Conservation (phyloP, 495 filamentous ascomycete genomes). For the Penicillium salamii region DNA sequence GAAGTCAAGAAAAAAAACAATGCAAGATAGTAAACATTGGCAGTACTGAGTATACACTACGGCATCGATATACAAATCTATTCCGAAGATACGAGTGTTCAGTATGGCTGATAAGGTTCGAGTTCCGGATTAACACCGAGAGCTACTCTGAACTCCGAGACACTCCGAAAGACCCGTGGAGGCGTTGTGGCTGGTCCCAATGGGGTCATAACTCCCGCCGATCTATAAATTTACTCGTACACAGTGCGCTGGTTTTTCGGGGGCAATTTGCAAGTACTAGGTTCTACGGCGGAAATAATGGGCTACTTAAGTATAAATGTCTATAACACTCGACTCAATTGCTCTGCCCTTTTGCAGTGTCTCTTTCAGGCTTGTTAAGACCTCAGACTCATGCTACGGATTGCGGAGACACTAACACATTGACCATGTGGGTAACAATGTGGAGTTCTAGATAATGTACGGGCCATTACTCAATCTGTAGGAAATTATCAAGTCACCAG, state of each 20-base stretch:
- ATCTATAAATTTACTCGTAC: not conserved
- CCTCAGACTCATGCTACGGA: not conserved
- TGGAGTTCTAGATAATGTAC: not conserved
- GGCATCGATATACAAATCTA: not conserved
- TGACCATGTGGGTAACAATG: not conserved
- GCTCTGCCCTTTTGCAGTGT: too few relatives aligned
- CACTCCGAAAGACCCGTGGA: not conserved
- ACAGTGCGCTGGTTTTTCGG: too few relatives aligned
- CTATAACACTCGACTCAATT: too few relatives aligned
- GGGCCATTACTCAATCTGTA: not conserved
- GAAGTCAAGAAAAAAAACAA: too few relatives aligned
- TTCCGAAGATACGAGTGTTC: not conserved
- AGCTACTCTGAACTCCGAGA: not conserved
- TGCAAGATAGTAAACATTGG: too few relatives aligned
- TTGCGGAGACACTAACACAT: constrained; percentile 1
- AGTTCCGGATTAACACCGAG: not conserved
- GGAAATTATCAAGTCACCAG: not conserved
- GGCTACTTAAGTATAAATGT: too few relatives aligned
- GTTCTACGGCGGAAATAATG: not conserved
- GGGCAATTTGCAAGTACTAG: not conserved
- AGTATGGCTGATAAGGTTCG: not conserved
- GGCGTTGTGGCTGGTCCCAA: not conserved
- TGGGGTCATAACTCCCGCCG: not conserved
- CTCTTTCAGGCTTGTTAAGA: not conserved
- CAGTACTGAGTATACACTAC: not conserved